Percentiles rank a stretch among this genome's conserved stretches.
These are phyloP conservation scores for Mrakia hoshinonis DNA, from an alignment of 768 basidiomycete genomes.

Conservation along the genomic window DNA sequence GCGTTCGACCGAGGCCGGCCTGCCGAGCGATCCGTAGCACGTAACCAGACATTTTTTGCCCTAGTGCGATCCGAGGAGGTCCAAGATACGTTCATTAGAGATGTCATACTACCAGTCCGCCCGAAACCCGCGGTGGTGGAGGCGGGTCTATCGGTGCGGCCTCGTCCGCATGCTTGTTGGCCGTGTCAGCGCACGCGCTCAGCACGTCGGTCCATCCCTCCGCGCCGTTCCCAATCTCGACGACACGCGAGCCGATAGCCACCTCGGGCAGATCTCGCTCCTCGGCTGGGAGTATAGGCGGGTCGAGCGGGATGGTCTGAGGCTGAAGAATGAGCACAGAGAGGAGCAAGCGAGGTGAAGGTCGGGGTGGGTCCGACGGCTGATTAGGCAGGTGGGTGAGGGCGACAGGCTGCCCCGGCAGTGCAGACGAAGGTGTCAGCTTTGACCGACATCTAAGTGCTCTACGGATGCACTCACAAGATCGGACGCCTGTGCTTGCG, in stretches of 20 bases:
- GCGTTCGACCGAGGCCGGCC: no score
- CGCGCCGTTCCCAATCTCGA: not conserved
- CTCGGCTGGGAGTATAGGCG: not conserved
- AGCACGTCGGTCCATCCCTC: not conserved
- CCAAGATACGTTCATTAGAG: no score
- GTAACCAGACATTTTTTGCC: no score
- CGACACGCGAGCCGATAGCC: not conserved
- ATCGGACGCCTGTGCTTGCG: no score
- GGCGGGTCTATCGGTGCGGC: not conserved
- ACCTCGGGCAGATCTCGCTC: not conserved
- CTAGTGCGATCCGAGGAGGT: no score
- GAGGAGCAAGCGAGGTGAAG: not conserved
- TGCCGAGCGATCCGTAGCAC: no score
- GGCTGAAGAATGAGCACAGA: not conserved
- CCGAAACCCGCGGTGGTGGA: not conserved
- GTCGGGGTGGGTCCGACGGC: not conserved
- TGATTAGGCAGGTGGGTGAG: not conserved
- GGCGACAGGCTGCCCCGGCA: not conserved
- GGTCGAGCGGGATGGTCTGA: not conserved
- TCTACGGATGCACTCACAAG: not conserved
- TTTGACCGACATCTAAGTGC: not conserved
- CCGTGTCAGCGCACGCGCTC: not conserved
- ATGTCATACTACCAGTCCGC: no score
- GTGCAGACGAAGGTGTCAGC: not conserved
- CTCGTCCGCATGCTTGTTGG: not conserved